A percentile compares a stretch with the other conserved stretches of the same genome.
These are phyloP conservation scores for Penicillium capsulatum DNA, from an alignment of 2,329 filamentous ascomycete species.

Conservation along the genomic window DNA sequence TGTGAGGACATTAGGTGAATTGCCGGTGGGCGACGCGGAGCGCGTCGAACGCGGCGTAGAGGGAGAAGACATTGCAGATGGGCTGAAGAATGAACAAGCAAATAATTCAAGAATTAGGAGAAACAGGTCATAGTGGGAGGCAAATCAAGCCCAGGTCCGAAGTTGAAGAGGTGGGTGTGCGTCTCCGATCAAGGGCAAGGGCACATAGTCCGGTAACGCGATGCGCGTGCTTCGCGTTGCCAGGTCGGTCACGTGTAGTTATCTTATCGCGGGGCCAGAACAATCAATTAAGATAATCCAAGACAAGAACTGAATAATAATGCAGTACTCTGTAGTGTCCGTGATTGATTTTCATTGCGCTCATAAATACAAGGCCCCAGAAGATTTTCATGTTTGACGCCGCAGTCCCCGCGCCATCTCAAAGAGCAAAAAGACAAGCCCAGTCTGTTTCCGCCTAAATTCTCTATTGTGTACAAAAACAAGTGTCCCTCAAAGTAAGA, in stretches of 20 bases:
- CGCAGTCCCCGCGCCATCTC: conserved; percentile 6
- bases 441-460: conserved; percentile 1
- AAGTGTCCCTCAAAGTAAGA: not conserved
- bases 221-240: conserved; percentile 27
- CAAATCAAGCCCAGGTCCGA: not conserved
- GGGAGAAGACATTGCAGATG: conserved; percentile 27
- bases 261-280: conserved; percentile 24
- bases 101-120: not conserved
- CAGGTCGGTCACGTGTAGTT: conserved; percentile 16
- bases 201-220: conserved; percentile 22
- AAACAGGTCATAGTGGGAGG: conserved; percentile 7
- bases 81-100: not conserved
- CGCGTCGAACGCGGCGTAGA: conserved; percentile 35
- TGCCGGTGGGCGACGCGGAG: conserved; percentile 25
- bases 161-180: conserved; percentile 5
- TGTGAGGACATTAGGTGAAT: conserved; percentile 38
- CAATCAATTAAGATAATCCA: no score
- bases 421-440: conserved; percentile 3
- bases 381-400: conserved; percentile 11
- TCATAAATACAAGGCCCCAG: conserved; percentile 16
- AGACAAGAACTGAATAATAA: no score
- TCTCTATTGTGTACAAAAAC: conserved; percentile 7
- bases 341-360: conserved; percentile 5
- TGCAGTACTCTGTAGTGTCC: no score
- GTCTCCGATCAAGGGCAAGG: conserved; percentile 11